Base-by-base conservation (phyloP, 306 rosid genomes). In the Malus sieversii region DNA sequence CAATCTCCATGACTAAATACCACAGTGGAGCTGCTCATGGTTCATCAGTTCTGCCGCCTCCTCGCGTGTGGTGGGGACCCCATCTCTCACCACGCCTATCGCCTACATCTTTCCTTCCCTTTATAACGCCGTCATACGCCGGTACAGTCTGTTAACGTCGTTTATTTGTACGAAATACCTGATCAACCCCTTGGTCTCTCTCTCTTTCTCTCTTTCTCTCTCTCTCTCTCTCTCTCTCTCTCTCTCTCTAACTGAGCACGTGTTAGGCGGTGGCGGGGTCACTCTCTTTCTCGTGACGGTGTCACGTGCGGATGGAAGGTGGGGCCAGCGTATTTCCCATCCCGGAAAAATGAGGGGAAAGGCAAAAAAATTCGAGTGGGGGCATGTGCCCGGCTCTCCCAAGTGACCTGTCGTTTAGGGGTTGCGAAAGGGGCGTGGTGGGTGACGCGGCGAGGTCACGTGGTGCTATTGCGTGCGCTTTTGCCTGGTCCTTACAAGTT, bases 61-160 rank as follows among this genome's bases (percentile, higher is more conserved):
- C 85, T 71, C 82, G 93, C 85, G 90, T 91, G 92, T 87, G 87
- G 89, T 89, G 88, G 92, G 92, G 87, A 79, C 89, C 89, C 40
- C 40, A 23, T 12, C 10, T 33, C 33, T 38, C 19, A 2, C 46
- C 65, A 8, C 55, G 8, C 18, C 44, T 38, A 22, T 15, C 8
- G 19, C 20, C 8, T 15, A 15, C 8, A 14, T 48, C 55, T 5
- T 5, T 8, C 55, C 1, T 1, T 0, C 0, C 20, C 18, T 15
- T 15, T 5, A 6, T 85, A 67, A 83, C 86, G 82, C 35, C 82
- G 83, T 81, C 70, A 71, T 20, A 15, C 2, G 35, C 38, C 46
- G 73, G 35, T 58, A 4, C 38, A 59, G 40, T 8, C 57, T 38
- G 14, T 69, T 85, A 72, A 79, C 77, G 81, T 29, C 69, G 10